Conservation (phyloP, 805 yeast genomes). For the Candida krabiensis region DNA sequence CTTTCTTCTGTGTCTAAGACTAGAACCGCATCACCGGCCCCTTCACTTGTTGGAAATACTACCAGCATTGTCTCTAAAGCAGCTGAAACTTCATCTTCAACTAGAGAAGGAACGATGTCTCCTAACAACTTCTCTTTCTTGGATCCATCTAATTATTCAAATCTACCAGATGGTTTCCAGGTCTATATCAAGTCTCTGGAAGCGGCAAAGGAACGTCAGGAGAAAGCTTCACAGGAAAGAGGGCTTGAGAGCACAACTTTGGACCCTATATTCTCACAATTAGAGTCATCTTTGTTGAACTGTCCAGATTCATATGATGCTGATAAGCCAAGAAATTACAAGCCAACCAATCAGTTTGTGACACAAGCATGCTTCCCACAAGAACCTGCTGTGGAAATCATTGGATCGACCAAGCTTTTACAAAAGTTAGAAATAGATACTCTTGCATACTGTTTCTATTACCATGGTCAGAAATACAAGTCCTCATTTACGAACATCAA, state of each 20-base stretch:
- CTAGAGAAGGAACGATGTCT: slow-evolving; percentile 19
- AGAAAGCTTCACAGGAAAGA: slow-evolving; percentile 35
- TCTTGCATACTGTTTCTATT: slow-evolving; percentile 88
- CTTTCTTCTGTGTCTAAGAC: slow-evolving; percentile 6
- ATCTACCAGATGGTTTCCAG: slow-evolving; percentile 28
- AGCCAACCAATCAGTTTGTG: slow-evolving; percentile 82
- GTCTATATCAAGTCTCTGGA: slow-evolving; percentile 29
- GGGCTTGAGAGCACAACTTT: slow-evolving; percentile 49
- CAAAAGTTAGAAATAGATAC: slow-evolving; percentile 83
- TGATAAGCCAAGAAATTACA: slow-evolving; percentile 73
- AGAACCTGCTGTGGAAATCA: slow-evolving; percentile 69
- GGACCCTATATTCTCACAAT: slow-evolving; percentile 51
- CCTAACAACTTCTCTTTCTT: slow-evolving; percentile 20
- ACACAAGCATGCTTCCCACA: slow-evolving; percentile 89
- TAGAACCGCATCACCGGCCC: slow-evolving; percentile 11
- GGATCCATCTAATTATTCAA: slow-evolving; percentile 22
- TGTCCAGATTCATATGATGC: slow-evolving; percentile 95
- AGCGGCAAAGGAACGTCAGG: slow-evolving; percentile 38
- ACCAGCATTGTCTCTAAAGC: not conserved
- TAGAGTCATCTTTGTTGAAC: slow-evolving; percentile 78
- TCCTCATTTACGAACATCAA: slow-evolving; percentile 24
- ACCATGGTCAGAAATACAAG: slow-evolving; percentile 43
- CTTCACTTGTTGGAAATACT: slow-evolving; percentile 4
- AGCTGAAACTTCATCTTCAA: slow-evolving; percentile 2
- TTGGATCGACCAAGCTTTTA: slow-evolving; percentile 59